Evolutionary conservation across 768 basidiomycete species (phyloP), one percentile per base, ranked within the genome.

Genomic region (button mushroom (Agaricus bisporus)): DNA sequence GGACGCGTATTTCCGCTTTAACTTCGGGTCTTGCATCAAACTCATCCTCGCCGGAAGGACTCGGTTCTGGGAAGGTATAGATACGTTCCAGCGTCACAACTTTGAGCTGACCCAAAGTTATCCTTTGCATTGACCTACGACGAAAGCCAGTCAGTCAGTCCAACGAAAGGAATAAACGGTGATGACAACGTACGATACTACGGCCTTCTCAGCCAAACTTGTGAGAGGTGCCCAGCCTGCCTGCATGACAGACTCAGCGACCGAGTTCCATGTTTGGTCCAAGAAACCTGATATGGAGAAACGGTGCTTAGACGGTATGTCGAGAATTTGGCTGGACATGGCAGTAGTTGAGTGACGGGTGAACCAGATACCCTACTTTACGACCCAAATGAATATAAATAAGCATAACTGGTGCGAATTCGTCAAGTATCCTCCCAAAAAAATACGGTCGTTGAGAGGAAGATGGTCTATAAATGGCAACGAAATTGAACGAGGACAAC

Each of bases 1-100:
- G 58, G 38, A 83, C 77, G 22, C 74, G 67, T 18, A 82, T 58
- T 60, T 78, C 75, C 9, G 76, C 77, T 57, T 68, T 71, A 45
- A 64, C 59, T 6, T 62, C 61, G 0, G 60, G 57, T 3, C 58
- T 39, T n/a, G 58, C 55, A 25, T 64, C 59, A 11, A 8, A 6
- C 39, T 59, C 26, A 29, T 51, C 54, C 35, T 55, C 51, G 37
- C 55, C 52, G 28, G 61, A 47, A 32, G 63, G 10, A 22, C 17
- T 4, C 22, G 37, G 52, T 14, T 64, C 49, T 1, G 76, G 77
- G 56, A 80, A 80, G 14, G 62, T 60, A 58, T 79, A 79, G 39
- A 75, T 73, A 42, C 72, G 70, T 4, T 68, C 63, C 46, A 67
- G 64, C 0, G 81, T 80, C 43, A 76, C 58, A 11, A 82, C 71